These are phyloP conservation scores for Pythium aristosporum DNA, from an alignment of 352 stramenopile species.

Conservation along the genomic window DNA sequence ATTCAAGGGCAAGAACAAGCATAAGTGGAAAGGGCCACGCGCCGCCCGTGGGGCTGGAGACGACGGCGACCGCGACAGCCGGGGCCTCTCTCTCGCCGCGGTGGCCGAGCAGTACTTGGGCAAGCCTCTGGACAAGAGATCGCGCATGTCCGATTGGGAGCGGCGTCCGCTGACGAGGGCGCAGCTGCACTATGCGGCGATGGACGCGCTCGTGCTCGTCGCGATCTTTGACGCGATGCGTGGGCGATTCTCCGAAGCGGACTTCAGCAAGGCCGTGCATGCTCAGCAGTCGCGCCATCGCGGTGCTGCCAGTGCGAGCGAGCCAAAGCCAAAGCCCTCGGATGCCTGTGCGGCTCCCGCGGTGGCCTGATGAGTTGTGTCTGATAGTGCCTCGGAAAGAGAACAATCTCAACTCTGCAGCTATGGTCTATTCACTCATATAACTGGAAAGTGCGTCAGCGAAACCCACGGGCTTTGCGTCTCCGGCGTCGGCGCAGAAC, in stretches of 20 bases:
- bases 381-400: too few relatives aligned
- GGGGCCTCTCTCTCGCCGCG: conserved; percentile 44
- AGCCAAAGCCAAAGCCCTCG: too few relatives aligned
- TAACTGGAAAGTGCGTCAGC: conserved; percentile 69
- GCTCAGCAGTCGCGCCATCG: conserved; percentile 3
- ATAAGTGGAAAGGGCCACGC: not conserved
- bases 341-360: too few relatives aligned
- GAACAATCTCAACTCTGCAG: too few relatives aligned
- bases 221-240: conserved; percentile 60
- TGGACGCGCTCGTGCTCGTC: conserved; percentile 71
- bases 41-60: conserved; percentile 17
- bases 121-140: conserved; percentile 69
- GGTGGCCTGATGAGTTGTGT: too few relatives aligned
- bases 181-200: conserved; percentile 68
- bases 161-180: conserved; percentile 59
- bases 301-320: too few relatives aligned
- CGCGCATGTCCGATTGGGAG: conserved; percentile 78
- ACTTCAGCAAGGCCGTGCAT: conserved; percentile 21
- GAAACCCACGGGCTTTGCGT: conserved; percentile 51
- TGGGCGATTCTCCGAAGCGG: conserved; percentile 30
- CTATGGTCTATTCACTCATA: conserved; percentile 53
- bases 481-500: conserved; percentile 42
- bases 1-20: not conserved
- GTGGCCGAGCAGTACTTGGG: conserved; percentile 55
- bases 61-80: conserved; percentile 12